A percentile compares a stretch with the other conserved stretches of the same genome.
Conservation (phyloP, 2,329 filamentous ascomycete species). For the Ophiostoma sp. region DNA sequence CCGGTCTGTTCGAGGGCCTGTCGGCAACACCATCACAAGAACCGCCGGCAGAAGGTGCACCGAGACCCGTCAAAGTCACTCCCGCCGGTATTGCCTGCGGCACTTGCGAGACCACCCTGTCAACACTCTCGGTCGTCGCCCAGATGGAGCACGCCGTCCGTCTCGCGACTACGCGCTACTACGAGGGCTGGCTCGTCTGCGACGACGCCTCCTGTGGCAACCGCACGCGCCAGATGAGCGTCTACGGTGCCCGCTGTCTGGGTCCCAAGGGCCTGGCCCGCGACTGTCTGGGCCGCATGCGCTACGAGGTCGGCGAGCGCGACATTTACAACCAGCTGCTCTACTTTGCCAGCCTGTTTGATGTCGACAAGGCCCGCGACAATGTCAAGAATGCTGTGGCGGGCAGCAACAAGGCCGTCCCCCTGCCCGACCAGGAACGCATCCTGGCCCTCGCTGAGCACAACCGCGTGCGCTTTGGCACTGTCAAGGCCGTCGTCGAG, state of each 20-base stretch:
- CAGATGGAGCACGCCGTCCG: constrained; percentile 87
- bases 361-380: constrained; percentile 76
- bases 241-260: constrained; percentile 87
- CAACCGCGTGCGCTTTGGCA: constrained; percentile 77
- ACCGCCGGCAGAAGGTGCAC: neutral
- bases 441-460: constrained; percentile 73
- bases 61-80: constrained; percentile 53
- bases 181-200: constrained; percentile 88
- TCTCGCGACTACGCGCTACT: constrained; percentile 76
- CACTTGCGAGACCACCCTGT: constrained; percentile 64
- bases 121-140: constrained; percentile 73
- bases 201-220: constrained; percentile 85
- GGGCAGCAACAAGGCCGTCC: constrained; percentile 31
- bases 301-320: constrained; percentile 84
- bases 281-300: constrained; percentile 84
- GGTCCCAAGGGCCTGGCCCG: constrained; percentile 81
- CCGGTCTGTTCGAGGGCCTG: constrained; percentile 76
- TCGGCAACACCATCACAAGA: constrained; percentile 39
- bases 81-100: constrained; percentile 75
- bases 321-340: constrained; percentile 92
- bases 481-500: constrained; percentile 75
- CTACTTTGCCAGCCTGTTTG: constrained; percentile 82
- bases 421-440: constrained; percentile 56
- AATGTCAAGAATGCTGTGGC: constrained; percentile 47
- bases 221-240: constrained; percentile 86